These are phyloP conservation scores for Agroathelia rolfsii DNA, from an alignment of 1,284 basidiomycete genomes.

Conservation along the genomic window DNA sequence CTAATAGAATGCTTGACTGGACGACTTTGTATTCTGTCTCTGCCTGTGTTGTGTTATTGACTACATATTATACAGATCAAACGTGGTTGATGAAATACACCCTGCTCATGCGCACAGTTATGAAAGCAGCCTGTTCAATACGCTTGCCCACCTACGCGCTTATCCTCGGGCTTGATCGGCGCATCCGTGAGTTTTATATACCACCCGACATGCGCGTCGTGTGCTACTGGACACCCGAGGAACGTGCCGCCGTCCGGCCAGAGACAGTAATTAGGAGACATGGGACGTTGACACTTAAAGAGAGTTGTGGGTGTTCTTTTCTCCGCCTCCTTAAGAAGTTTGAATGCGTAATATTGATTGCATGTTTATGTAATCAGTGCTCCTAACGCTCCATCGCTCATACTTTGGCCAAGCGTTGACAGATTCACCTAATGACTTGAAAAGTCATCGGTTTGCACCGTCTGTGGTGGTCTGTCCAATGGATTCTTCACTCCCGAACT, in stretches of 20 bases:
- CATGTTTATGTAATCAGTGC: slow-evolving; percentile 29
- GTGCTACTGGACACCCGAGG: too few relatives aligned
- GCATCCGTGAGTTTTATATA: slow-evolving; percentile 44
- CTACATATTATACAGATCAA: slow-evolving; percentile 30
- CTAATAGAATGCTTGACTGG: too few relatives aligned
- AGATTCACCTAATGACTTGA: slow-evolving; percentile 43
- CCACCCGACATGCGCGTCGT: slow-evolving; percentile 35
- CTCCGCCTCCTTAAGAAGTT: too few relatives aligned
- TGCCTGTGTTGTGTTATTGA: background rate
- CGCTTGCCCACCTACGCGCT: slow-evolving; percentile 38
- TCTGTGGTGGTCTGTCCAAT: too few relatives aligned
- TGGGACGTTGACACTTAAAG: slow-evolving; percentile 42
- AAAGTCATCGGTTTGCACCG: slow-evolving; percentile 51
- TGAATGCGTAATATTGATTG: too few relatives aligned
- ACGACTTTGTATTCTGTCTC: too few relatives aligned
- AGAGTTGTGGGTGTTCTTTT: slow-evolving; percentile 39
- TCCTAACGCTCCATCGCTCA: slow-evolving; percentile 56
- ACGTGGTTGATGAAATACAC: slow-evolving; percentile 48
- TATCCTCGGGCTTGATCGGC: slow-evolving; percentile 38
- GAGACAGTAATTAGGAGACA: slow-evolving; percentile 30
- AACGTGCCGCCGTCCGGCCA: slow-evolving; percentile 12
- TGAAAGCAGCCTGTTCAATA: slow-evolving; percentile 46
- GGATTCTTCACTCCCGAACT: too few relatives aligned
- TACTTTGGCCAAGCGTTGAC: slow-evolving; percentile 59
- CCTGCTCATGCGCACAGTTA: slow-evolving; percentile 39